Percentiles rank a stretch among this genome's conserved stretches.
These are phyloP conservation scores for Biscogniauxia marginata DNA, from an alignment of 2,329 filamentous ascomycete species.

Conservation along the genomic window DNA sequence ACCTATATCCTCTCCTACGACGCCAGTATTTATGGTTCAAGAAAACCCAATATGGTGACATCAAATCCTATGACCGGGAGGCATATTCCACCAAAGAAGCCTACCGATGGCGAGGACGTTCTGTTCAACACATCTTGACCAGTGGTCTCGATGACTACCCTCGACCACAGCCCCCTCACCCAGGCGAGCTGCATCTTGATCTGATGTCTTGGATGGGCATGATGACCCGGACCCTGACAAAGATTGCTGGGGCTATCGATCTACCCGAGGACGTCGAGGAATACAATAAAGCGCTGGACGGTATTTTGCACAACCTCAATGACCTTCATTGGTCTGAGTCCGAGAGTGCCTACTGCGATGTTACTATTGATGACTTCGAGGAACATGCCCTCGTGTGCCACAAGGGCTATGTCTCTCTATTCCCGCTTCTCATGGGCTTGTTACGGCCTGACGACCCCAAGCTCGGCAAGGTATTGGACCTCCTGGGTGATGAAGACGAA, in stretches of 20 bases:
- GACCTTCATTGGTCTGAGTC: conserved; percentile 90
- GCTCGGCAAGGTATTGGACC: conserved; percentile 70
- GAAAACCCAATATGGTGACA: conserved; percentile 83
- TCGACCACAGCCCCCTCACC: conserved; percentile 87
- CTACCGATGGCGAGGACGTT: conserved; percentile 93
- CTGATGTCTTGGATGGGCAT: conserved; percentile 97
- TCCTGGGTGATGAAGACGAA: conserved; percentile 78
- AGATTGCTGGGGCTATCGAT: conserved; percentile 74
- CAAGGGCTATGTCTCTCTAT: conserved; percentile 92
- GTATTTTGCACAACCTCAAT: conserved; percentile 81
- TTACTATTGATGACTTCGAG: conserved; percentile 92
- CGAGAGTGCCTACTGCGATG: conserved; percentile 85
- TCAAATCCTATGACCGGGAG: conserved; percentile 87
- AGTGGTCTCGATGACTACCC: conserved; percentile 97
- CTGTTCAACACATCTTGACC: conserved; percentile 81
- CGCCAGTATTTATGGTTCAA: conserved; percentile 95
- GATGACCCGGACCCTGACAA: conserved; percentile 83
- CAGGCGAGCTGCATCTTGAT: conserved; percentile 92
- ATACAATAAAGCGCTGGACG: conserved; percentile 69
- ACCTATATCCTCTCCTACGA: conserved; percentile 66
- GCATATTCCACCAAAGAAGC: conserved; percentile 87
- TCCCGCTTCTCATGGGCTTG: conserved; percentile 86
- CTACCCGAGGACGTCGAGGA: conserved; percentile 73
- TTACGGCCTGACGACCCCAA: conserved; percentile 71
- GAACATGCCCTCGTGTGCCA: conserved; percentile 89